Base-by-base conservation (phyloP, 1,139 yeast species). In the Hyphopichia burtonii region DNA sequence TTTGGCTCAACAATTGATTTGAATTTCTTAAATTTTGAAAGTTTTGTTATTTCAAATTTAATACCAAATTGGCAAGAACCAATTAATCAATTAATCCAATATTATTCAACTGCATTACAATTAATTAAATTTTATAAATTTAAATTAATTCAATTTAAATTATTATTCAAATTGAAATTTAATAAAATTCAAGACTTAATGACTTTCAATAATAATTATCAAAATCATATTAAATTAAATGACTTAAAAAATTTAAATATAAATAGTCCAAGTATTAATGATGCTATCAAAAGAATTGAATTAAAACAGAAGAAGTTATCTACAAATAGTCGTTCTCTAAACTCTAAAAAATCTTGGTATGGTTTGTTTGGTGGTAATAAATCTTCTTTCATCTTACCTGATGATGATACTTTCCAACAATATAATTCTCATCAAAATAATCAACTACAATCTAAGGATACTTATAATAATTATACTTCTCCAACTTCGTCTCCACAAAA, bases 51-150 rank as follows among this genome's bases (percentile, higher is more conserved):
- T 33, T 56, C 63, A 34, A 56, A 59, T 34, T 63, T 71, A 35
- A 59, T 72, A 7, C 74, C 78, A 1, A 62, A 67, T 40, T 73
- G 77, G 77, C 76, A 73, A 46, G 79, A 74, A 48, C 74, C 76
- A 11, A 61, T 71, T 25, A 63, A 67, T 48, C 77, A 71, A 49
- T 51, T 72, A 39, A 60, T 66, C 18, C 76, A 70, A 46, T 71
- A 74, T 44, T 67, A 66, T 47, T 49, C 63, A 36, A 54, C 71
- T 7, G 65, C 74, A 10, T 56, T 72, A 35, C 71, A 69, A 43
- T 52, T 72, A 35, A 59, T 73, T 36, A 68, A 68, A 42, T 73
- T 72, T 49, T 74, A 70, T 61, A 74, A 74, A 53, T 72, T 64
- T 56, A 74, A 74, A 49, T 63, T 74, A 22, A 57, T 71, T 19